Base-by-base conservation (phyloP, 164 flowering plant genomes). In the Euptelea pleiosperma region DNA sequence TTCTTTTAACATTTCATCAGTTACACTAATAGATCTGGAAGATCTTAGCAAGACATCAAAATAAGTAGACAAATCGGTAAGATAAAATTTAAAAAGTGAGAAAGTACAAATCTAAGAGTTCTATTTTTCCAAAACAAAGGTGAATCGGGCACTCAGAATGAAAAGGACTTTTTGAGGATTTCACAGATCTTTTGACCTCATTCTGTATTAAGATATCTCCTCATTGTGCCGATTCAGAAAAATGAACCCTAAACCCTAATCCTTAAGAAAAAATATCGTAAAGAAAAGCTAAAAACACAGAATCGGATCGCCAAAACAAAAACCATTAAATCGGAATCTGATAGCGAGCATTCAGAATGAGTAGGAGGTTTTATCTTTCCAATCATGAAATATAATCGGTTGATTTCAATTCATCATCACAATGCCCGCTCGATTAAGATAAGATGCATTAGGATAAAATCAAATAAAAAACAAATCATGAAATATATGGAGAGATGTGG, bases 311-410 rank as follows among this genome's bases (percentile, higher is more conserved):
- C 34, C 34, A 31, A n/a, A n/a, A n/a, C n/a, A 3, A 31, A 31
- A 7, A 3, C 34, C 3, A 31, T 31, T 31, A 36, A 11, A 36
- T 36, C 40, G 2, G 14, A 36, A 36, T 36, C 14, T 6, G 12
- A 7, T 3, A 36, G 40, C 8, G 42, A 62, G 58, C 65, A 53
- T 45, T 62, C 58, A 62, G 65, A 52, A 62, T 62, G 65, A 62
- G 65, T 62, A 62, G 65, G 65, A 62, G 65, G 65, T 42, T 8
- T 42, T 52, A 31, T 30, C 29, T 4, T 62, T 61, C 64, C 57
- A 33, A 21, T 62, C 65, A 62, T 52, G 41, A 31, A 41, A 52
- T 43, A 5, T 33, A 62, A 51, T 51, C 41, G 65, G 22, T n/a
- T 12, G 1, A 24, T 19, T 18, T 29, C 12, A 29, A 18, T 16